Conservation (phyloP, 1,284 basidiomycete genomes). For the Vanrija sp. region DNA sequence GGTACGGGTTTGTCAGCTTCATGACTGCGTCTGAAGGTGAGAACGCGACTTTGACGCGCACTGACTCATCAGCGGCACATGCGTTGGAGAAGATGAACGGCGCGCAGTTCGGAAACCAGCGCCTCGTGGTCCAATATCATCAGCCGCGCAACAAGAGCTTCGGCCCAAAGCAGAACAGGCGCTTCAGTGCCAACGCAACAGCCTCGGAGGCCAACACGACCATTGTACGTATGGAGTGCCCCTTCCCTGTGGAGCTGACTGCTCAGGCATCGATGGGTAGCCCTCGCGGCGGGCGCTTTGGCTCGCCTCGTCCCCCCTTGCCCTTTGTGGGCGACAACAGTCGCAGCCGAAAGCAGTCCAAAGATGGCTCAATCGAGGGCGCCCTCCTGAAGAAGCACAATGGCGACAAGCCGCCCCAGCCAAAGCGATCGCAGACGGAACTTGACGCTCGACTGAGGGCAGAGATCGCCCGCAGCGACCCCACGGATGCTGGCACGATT, state of each 20-base stretch:
- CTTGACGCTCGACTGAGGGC: background rate
- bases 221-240: no score
- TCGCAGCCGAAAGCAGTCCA: background rate
- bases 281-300: no score
- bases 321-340: background rate
- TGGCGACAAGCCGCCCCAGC: no score
- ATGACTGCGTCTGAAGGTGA: slow-evolving; percentile 76
- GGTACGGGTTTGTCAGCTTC: slow-evolving; percentile 93
- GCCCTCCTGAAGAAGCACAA: no score
- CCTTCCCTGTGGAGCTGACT: no score
- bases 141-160: no score
- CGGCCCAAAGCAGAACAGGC: background rate
- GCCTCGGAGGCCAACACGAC: background rate
- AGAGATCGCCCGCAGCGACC: background rate
- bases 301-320: no score
- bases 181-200: background rate
- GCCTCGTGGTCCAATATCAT: slow-evolving; percentile 24
- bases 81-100: slow-evolving; percentile 32
- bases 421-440: background rate
- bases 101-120: slow-evolving; percentile 21
- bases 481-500: background rate
- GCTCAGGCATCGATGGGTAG: no score
- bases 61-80: slow-evolving; percentile 15
- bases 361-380: background rate
- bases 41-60: slow-evolving; percentile 6